phyloP scores from a whole-genome alignment of 2,329 filamentous ascomycete species.

The Hypoxylon sp. region DNA sequence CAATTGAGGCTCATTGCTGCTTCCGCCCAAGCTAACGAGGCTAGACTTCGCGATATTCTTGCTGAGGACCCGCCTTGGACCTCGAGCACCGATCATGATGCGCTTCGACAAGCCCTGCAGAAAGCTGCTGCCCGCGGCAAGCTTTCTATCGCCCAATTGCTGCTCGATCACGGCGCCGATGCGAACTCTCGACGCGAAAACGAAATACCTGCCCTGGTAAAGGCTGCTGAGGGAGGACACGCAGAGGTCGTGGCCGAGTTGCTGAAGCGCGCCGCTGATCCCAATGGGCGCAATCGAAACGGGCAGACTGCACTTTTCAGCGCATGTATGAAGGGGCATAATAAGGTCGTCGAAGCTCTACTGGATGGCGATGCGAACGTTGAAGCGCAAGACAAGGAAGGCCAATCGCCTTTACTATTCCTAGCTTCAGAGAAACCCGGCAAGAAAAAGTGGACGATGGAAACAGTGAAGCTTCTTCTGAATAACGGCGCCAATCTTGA shows the following conservation, averaged over 20 bases:
- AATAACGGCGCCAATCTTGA: conserved; percentile 47
- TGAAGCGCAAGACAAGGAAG: conserved; percentile 49
- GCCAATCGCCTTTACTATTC: conserved; percentile 49
- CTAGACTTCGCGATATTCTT: conserved; percentile 49
- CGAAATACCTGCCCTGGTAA: conserved; percentile 50
- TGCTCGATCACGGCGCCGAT: conserved; percentile 51
- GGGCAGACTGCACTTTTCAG: conserved; percentile 51
- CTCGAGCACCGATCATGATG: conserved; percentile 47
- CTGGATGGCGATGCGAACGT: conserved; percentile 47
- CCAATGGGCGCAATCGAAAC: conserved; percentile 46
- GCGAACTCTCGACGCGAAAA: conserved; percentile 47
- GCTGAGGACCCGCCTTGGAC: conserved; percentile 48
- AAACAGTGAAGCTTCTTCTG: conserved; percentile 54
- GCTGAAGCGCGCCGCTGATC: conserved; percentile 46
- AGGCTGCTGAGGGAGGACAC: conserved; percentile 51
- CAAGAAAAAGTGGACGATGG: conserved; percentile 48
- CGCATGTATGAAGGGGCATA: conserved; percentile 48
- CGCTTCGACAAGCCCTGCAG: conserved; percentile 50
- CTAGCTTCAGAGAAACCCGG: conserved; percentile 49
- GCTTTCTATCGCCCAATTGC: conserved; percentile 48
- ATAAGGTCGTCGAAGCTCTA: conserved; percentile 46
- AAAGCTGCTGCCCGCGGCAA: conserved; percentile 50
- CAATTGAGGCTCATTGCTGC: conserved; percentile 50
- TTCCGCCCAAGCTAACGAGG: conserved; percentile 50
- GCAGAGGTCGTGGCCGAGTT: conserved; percentile 47